Evolutionary conservation across 768 basidiomycete genomes (phyloP).

Genomic region (Lactarius psammicola): DNA sequence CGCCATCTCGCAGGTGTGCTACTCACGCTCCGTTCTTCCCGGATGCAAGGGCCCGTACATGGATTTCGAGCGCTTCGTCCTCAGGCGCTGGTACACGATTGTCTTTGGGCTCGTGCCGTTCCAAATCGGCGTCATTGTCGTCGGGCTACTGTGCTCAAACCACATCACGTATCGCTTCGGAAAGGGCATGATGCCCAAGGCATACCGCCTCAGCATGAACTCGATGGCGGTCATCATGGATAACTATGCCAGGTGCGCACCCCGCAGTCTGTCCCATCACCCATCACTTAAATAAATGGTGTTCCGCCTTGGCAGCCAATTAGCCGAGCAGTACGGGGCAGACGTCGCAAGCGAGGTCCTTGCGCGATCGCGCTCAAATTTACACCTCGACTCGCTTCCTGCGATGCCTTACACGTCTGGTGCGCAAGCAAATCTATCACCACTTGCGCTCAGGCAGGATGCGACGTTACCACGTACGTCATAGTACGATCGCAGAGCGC

Average conservation of each 20-base stretch:
- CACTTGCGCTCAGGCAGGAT: conserved; percentile 9
- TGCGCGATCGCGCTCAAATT: conserved; percentile 54
- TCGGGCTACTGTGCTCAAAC: conserved; percentile 69
- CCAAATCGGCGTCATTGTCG: conserved; percentile 62
- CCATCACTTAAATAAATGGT: conserved; percentile 7
- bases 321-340: conserved; percentile 70
- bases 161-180: conserved; percentile 86
- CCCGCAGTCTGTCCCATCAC: background rate
- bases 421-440: background rate
- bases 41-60: conserved; percentile 72
- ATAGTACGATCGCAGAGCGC: background rate
- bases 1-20: conserved; percentile 70
- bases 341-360: conserved; percentile 60
- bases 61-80: conserved; percentile 52
- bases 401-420: conserved; percentile 33
- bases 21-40: conserved; percentile 64
- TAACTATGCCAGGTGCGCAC: conserved; percentile 68
- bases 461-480: background rate
- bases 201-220: conserved; percentile 68
- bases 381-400: conserved; percentile 41
- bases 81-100: conserved; percentile 63
- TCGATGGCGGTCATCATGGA: conserved; percentile 86
- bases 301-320: conserved; percentile 57
- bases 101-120: conserved; percentile 66
- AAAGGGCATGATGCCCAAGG: conserved; percentile 86